Evolutionary conservation across 441 rosid genomes (phyloP).

Genomic region (Erodium moschatum): DNA sequence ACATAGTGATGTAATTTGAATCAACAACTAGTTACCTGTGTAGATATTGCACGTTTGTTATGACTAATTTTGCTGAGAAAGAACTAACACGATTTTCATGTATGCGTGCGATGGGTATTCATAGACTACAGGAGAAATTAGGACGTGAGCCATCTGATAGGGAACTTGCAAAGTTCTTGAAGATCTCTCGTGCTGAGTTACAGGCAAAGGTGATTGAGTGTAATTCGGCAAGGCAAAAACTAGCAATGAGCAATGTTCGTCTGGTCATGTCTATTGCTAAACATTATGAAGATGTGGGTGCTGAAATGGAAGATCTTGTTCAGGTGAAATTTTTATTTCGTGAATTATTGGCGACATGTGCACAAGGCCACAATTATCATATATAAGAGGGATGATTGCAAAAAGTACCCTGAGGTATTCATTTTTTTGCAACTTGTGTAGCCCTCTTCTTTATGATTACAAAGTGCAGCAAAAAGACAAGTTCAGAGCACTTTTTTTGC

Average conservation of each 20-base stretch:
- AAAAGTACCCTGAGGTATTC: too few relatives aligned
- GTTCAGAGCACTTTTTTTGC: too few relatives aligned
- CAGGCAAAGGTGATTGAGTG: conserved; percentile 56
- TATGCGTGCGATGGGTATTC: conserved; percentile 8
- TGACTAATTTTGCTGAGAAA: not conserved
- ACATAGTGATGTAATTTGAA: not conserved
- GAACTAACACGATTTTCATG: not conserved
- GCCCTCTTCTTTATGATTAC: too few relatives aligned
- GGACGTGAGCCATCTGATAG: conserved; percentile 86
- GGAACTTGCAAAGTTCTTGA: conserved; percentile 70
- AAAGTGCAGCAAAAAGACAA: too few relatives aligned
- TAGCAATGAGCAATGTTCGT: conserved; percentile 96
- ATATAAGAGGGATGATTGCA: too few relatives aligned
- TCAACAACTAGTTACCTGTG: not conserved
- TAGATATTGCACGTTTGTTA: not conserved
- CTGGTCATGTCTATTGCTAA: conserved; percentile 93
- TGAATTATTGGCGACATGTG: not conserved
- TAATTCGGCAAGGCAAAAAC: conserved; percentile 75
- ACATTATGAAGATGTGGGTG: conserved; percentile 74
- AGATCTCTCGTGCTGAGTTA: conserved; percentile 58
- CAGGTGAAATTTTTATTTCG: conserved; percentile 44
- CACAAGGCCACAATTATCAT: not conserved
- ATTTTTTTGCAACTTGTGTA: too few relatives aligned
- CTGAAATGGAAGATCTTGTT: conserved; percentile 92
- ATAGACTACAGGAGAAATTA: conserved; percentile 65